These are phyloP conservation scores for Mycena epipterygia DNA, from an alignment of 768 basidiomycete species.

Conservation along the genomic window DNA sequence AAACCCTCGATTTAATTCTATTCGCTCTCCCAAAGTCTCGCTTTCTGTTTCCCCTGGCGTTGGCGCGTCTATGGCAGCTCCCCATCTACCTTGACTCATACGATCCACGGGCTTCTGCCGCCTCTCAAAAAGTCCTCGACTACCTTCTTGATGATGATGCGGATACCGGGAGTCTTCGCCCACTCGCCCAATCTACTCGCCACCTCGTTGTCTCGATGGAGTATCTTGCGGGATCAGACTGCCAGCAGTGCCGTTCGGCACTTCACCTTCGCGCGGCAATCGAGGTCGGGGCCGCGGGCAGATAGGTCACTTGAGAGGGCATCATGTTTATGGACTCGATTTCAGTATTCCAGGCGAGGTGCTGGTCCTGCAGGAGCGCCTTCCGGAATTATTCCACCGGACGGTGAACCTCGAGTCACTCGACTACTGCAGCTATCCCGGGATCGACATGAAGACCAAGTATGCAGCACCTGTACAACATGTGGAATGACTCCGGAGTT, in stretches of 20 bases:
- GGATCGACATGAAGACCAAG: not conserved
- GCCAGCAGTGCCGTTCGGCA: not conserved
- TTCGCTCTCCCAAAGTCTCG: constrained; percentile 16
- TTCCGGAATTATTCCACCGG: constrained; percentile 14
- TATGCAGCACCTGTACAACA: constrained; percentile 4
- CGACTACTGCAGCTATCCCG: constrained; percentile 31
- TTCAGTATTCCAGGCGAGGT: not conserved
- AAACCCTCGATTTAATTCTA: not conserved
- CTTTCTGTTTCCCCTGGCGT: constrained; percentile 2
- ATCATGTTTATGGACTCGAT: not conserved
- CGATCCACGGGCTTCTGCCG: not conserved
- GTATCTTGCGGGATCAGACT: not conserved
- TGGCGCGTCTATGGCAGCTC: constrained; percentile 13
- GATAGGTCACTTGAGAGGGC: too few species aligned
- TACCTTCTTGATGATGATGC: not conserved
- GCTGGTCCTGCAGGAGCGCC: constrained; percentile 4
- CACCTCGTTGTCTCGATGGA: constrained; percentile 4
- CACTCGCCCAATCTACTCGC: not conserved
- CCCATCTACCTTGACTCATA: constrained; percentile 28
- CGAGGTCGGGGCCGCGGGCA: not conserved
- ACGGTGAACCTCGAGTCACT: constrained; percentile 28
- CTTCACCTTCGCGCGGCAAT: not conserved
- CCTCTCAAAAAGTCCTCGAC: constrained; percentile 13
- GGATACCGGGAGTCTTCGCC: not conserved
- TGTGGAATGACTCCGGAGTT: constrained; percentile 3